A percentile compares a stretch with the other conserved stretches of the same genome.
Conservation (phyloP, 2,329 filamentous ascomycete genomes). For the Capronia epimyces region DNA sequence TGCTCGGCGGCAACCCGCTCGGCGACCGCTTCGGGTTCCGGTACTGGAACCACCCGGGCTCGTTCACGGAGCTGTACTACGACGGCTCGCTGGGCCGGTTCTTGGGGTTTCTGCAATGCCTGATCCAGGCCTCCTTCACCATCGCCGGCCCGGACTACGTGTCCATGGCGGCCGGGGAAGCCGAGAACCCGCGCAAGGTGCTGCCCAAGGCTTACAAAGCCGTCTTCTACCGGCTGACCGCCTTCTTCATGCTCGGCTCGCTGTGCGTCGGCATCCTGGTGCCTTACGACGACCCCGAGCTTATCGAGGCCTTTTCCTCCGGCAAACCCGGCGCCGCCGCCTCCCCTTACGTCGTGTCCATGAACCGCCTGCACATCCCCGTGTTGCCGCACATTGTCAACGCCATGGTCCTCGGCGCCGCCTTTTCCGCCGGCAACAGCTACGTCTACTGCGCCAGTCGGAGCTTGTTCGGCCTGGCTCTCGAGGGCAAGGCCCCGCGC, state of each 20-base stretch:
- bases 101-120: slow-evolving; percentile 68
- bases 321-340: slow-evolving; percentile 62
- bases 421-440: slow-evolving; percentile 64
- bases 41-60: slow-evolving; percentile 60
- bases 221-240: slow-evolving; percentile 70
- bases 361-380: slow-evolving; percentile 59
- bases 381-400: slow-evolving; percentile 68
- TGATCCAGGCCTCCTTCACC: slow-evolving; percentile 65
- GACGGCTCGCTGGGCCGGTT: slow-evolving; percentile 64
- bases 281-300: slow-evolving; percentile 59
- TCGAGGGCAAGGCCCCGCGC: slow-evolving; percentile 61
- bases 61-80: slow-evolving; percentile 63
- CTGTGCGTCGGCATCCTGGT: slow-evolving; percentile 67
- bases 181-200: slow-evolving; percentile 62
- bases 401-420: slow-evolving; percentile 63
- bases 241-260: slow-evolving; percentile 70
- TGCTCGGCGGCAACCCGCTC: slow-evolving; percentile 74
- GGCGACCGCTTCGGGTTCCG: slow-evolving; percentile 68
- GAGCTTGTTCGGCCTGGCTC: slow-evolving; percentile 62
- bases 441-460: slow-evolving; percentile 64
- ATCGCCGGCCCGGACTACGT: slow-evolving; percentile 65
- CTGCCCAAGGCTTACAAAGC: slow-evolving; percentile 71
- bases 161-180: slow-evolving; percentile 60
- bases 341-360: slow-evolving; percentile 61
- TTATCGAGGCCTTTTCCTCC: slow-evolving; percentile 56